Evolutionary conservation across 805 yeast genomes (phyloP).

Genomic region (Schwanniomyces occidentalis): DNA sequence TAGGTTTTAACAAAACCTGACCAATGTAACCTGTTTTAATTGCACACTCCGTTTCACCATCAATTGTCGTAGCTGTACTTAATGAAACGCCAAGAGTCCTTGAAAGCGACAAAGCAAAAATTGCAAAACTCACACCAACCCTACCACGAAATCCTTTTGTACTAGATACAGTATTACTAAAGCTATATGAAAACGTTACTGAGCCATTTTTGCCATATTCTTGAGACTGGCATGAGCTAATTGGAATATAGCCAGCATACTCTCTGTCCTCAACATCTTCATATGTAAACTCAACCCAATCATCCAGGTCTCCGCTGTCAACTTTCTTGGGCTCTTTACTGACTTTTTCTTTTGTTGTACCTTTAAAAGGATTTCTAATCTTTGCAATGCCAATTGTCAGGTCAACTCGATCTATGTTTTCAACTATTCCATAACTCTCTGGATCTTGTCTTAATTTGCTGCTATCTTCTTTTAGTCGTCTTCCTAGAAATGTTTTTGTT

Average conservation of each 20-base stretch:
- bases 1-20: conserved; percentile 20
- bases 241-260: conserved; percentile 17
- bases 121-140: conserved; percentile 2
- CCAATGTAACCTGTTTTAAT: conserved; percentile 17
- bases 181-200: conserved; percentile 10
- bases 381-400: neutral
- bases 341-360: neutral
- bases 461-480: no score
- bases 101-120: conserved; percentile 3
- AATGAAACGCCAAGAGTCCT: conserved; percentile 3
- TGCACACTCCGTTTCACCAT: conserved; percentile 14
- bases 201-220: conserved; percentile 14
- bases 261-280: conserved; percentile 5
- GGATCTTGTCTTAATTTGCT: no score
- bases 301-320: neutral
- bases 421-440: no score
- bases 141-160: conserved; percentile 2
- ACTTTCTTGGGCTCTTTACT: neutral
- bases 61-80: conserved; percentile 1
- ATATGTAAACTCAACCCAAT: conserved; percentile 14
- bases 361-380: neutral
- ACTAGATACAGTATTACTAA: conserved; percentile 1
- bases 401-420: no score
- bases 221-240: conserved; percentile 18
- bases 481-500: conserved; percentile 1